Conservation (phyloP, 257 asterid genomes). For the Penstemon barbatus region DNA sequence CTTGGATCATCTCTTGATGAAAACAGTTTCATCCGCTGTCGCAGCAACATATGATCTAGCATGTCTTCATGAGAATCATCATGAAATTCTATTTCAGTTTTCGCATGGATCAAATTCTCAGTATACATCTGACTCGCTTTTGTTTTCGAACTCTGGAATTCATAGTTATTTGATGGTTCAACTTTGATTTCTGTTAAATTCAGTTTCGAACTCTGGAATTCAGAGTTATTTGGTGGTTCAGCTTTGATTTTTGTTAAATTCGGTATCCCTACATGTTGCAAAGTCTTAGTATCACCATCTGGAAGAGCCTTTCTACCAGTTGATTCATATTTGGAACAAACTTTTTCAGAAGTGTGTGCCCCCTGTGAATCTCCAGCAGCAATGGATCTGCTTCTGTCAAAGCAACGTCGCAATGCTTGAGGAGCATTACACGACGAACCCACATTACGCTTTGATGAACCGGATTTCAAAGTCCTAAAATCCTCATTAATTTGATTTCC, state of each 20-base stretch:
- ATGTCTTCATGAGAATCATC: slow-evolving; percentile 47
- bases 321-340: slow-evolving; percentile 27
- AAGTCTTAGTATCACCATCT: slow-evolving; percentile 25
- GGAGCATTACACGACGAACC: slow-evolving; percentile 19
- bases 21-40: slow-evolving; percentile 60
- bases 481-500: slow-evolving; percentile 28
- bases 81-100: slow-evolving; percentile 44
- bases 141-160: slow-evolving; percentile 28
- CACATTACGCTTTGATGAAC: slow-evolving; percentile 27
- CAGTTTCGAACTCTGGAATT: slow-evolving; percentile 19
- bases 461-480: slow-evolving; percentile 27
- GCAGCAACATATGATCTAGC: slow-evolving; percentile 71
- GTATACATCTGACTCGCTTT: slow-evolving; percentile 31
- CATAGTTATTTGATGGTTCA: slow-evolving; percentile 40
- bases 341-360: slow-evolving; percentile 19
- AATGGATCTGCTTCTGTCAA: slow-evolving; percentile 25
- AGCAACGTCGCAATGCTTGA: slow-evolving; percentile 16
- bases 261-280: slow-evolving; percentile 26
- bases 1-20: slow-evolving; percentile 40
- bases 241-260: slow-evolving; percentile 43
- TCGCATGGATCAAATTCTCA: slow-evolving; percentile 34
- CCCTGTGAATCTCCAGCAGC: slow-evolving; percentile 11
- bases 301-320: slow-evolving; percentile 24
- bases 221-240: slow-evolving; percentile 32
- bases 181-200: slow-evolving; percentile 43